These are phyloP conservation scores for Colletotrichum echinochloae DNA, from an alignment of 2,329 filamentous ascomycete genomes.

Conservation along the genomic window DNA sequence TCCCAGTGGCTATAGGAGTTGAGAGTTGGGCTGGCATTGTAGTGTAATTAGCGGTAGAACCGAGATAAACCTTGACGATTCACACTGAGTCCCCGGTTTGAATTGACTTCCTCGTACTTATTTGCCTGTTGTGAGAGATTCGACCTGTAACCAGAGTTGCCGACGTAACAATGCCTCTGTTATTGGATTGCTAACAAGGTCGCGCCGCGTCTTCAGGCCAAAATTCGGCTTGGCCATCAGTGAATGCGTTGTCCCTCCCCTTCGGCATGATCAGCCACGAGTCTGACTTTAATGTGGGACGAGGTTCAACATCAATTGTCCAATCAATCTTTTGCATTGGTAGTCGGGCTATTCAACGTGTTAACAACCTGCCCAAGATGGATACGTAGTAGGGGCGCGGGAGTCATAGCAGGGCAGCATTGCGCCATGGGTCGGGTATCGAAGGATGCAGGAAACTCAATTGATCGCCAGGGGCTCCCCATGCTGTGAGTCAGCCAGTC, in stretches of 20 bases:
- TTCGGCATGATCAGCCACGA: background rate
- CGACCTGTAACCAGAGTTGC: background rate
- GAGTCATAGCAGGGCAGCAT: slow-evolving; percentile 20
- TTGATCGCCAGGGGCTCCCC: background rate
- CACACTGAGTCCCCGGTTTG: background rate
- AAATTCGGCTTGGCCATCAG: background rate
- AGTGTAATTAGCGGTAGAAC: background rate
- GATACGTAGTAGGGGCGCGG: background rate
- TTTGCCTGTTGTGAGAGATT: background rate
- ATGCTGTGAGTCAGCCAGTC: slow-evolving; percentile 14
- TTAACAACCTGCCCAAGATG: too few species aligned
- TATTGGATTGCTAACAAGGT: background rate
- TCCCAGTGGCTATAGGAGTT: background rate
- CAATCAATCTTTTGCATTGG: background rate
- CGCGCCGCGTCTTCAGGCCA: background rate
- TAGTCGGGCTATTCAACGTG: background rate
- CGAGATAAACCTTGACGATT: too few species aligned
- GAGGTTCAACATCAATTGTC: background rate
- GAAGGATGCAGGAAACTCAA: slow-evolving; percentile 12
- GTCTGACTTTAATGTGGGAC: background rate
- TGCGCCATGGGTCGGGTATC: slow-evolving; percentile 7
- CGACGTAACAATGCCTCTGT: background rate
- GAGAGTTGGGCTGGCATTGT: background rate
- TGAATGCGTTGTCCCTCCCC: background rate
- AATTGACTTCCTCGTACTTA: background rate